Conservation (phyloP, 2,329 filamentous ascomycete genomes). For the Apiospora pterosperma region DNA sequence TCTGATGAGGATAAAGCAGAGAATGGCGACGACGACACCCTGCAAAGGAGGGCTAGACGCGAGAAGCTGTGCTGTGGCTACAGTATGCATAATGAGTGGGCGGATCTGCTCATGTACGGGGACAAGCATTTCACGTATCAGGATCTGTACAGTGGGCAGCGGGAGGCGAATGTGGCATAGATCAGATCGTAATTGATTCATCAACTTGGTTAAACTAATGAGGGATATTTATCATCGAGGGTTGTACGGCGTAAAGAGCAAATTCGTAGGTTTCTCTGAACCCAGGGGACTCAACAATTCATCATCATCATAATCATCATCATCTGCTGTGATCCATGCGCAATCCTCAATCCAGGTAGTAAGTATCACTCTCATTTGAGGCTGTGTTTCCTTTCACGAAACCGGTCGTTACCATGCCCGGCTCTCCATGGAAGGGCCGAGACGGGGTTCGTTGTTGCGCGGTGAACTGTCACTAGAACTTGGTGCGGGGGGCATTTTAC, state of each 20-base stretch:
- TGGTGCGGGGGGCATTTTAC: background rate
- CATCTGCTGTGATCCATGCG: background rate
- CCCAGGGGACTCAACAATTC: background rate
- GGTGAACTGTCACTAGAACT: background rate
- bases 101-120: background rate
- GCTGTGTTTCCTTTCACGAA: background rate
- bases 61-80: background rate
- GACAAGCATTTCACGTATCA: background rate
- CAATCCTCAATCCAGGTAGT: background rate
- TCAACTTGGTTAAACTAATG: background rate
- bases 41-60: background rate
- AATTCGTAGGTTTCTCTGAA: background rate
- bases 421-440: too few relatives aligned
- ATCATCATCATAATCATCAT: background rate
- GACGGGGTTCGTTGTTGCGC: too few relatives aligned
- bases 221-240: background rate
- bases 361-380: background rate
- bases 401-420: too few relatives aligned
- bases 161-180: background rate
- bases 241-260: background rate
- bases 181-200: background rate
- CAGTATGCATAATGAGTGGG: background rate
- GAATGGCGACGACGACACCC: background rate
- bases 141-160: background rate
- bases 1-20: background rate